Conservation (phyloP, 106 monocot species). For the Dactylorhiza incarnata region DNA sequence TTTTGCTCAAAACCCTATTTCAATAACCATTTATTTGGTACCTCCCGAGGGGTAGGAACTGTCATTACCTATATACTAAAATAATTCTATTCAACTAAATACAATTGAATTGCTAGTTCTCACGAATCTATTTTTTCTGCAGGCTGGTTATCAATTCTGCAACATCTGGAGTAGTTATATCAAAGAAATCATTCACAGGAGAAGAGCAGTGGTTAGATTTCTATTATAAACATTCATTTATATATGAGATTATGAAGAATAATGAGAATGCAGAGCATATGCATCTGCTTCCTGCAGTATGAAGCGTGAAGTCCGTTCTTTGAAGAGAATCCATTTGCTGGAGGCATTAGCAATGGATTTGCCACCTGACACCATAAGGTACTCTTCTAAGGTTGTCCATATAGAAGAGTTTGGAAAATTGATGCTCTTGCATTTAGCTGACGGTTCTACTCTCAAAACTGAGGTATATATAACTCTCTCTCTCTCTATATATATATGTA, state of each 20-base stretch:
- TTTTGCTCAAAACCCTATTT: no score
- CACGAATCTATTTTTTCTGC: background rate
- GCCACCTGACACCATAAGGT: conserved; percentile 41
- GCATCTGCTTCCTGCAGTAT: conserved; percentile 13
- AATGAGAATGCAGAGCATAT: background rate
- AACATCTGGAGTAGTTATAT: background rate
- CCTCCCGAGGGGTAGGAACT: no score
- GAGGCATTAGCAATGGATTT: conserved; percentile 41
- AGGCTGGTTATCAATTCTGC: background rate
- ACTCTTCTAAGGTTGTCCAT: conserved; percentile 38
- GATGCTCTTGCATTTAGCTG: conserved; percentile 43
- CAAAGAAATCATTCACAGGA: background rate
- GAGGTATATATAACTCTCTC: conserved; percentile 30
- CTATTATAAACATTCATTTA: background rate
- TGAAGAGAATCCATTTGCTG: conserved; percentile 39
- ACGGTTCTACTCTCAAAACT: conserved; percentile 51
- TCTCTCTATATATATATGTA: background rate
- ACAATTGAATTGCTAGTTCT: background rate
- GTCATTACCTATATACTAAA: no score
- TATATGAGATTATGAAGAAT: background rate
- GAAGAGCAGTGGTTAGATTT: background rate
- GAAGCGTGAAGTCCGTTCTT: conserved; percentile 33
- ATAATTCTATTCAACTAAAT: no score
- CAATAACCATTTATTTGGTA: no score
- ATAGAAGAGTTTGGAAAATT: conserved; percentile 33